Evolutionary conservation across 345 rosid species (phyloP).

Genomic region (Camelina hispida): DNA sequence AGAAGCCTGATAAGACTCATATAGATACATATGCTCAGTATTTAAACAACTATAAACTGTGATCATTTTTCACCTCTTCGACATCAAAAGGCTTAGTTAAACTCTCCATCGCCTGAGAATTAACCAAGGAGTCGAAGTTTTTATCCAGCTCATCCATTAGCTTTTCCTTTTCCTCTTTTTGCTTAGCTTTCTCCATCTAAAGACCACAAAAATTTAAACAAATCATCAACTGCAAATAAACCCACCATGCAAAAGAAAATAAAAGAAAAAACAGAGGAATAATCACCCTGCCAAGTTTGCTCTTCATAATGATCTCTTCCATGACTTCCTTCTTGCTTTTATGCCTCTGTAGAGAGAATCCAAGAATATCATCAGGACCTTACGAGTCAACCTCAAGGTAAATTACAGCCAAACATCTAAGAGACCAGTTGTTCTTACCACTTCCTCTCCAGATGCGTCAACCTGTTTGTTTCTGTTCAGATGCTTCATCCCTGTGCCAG

Average conservation of each 20-base stretch:
- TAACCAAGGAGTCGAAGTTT: slow-evolving; percentile 64
- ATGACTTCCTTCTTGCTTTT: slow-evolving; percentile 88
- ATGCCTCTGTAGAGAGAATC: slow-evolving; percentile 59
- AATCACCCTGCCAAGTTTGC: slow-evolving; percentile 89
- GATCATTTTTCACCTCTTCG: slow-evolving; percentile 23
- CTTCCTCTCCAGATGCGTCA: slow-evolving; percentile 54
- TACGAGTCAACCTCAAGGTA: not conserved
- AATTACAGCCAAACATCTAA: slow-evolving; percentile 1
- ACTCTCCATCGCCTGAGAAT: slow-evolving; percentile 61
- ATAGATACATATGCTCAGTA: not conserved
- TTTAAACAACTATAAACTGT: slow-evolving; percentile 1
- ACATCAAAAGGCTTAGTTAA: slow-evolving; percentile 58
- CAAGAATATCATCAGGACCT: slow-evolving; percentile 20
- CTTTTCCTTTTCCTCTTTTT: slow-evolving; percentile 82
- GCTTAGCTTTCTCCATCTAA: slow-evolving; percentile 89
- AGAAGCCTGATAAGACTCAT: slow-evolving; percentile 10
- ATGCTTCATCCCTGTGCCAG: slow-evolving; percentile 49
- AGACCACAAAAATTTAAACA: slow-evolving; percentile 1
- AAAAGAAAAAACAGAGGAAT: slow-evolving; percentile 22
- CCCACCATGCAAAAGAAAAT: slow-evolving; percentile 17
- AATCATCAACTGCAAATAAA: slow-evolving; percentile 19
- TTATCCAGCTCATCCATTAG: slow-evolving; percentile 81
- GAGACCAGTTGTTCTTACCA: slow-evolving; percentile 48
- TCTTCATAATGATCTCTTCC: slow-evolving; percentile 92
- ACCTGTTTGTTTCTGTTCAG: slow-evolving; percentile 39